phyloP scores from a whole-genome alignment of 495 filamentous ascomycete genomes.

The Trichocladium uniseriatum region DNA sequence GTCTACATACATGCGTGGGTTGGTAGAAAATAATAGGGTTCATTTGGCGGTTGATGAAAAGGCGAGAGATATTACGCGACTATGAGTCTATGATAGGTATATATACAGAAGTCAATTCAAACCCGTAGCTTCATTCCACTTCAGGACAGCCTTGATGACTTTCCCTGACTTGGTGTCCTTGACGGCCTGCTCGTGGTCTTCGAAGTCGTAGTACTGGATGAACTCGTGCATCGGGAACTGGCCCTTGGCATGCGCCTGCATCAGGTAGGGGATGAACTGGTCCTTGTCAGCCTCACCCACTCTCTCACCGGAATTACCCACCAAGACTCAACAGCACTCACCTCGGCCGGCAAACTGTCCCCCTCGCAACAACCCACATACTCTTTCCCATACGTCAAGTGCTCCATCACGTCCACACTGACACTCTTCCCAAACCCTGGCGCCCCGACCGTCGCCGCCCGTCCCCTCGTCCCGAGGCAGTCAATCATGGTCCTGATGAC shows the following conservation, averaged over 20 bases:
- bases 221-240: constrained; percentile 37
- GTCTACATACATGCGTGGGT: too few species aligned
- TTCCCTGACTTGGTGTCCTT: constrained; percentile 19
- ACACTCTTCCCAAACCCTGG: constrained; percentile 22
- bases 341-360: constrained; percentile 19
- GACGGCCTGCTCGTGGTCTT: constrained; percentile 20
- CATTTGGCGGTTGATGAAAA: too few species aligned
- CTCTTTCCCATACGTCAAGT: constrained; percentile 26
- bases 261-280: constrained; percentile 32
- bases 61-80: too few species aligned
- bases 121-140: constrained; percentile 16
- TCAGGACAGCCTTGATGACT: constrained; percentile 24
- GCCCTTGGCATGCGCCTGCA: constrained; percentile 34
- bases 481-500: constrained; percentile 29
- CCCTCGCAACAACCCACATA: constrained; percentile 26
- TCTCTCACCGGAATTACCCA: constrained; percentile 1
- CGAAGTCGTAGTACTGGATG: constrained; percentile 20
- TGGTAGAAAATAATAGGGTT: too few species aligned
- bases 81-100: too few species aligned
- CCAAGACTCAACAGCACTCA: constrained; percentile 2
- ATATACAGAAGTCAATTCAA: too few species aligned
- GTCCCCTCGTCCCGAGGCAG: constrained; percentile 28
- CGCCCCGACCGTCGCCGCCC: constrained; percentile 37
- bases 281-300: constrained; percentile 18
- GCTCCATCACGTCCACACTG: constrained; percentile 19